Evolutionary conservation across 306 rosid genomes (phyloP).

Genomic region (Sphenostylis stenocarpa): DNA sequence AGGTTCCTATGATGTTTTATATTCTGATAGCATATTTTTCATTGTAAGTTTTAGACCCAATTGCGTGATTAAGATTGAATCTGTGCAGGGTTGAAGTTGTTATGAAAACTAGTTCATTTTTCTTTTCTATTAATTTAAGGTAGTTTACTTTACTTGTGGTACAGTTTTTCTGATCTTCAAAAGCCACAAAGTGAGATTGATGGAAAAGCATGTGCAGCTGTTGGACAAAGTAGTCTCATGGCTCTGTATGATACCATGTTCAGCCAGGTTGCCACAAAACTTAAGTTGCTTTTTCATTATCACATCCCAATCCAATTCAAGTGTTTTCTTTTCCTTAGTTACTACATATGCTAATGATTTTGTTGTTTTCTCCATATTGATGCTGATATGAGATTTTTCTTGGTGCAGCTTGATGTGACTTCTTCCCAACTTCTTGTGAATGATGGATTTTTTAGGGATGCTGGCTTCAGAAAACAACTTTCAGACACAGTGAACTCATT

Average conservation of each 20-base stretch:
- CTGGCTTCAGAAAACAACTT: conserved; percentile 77
- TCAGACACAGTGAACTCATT: conserved; percentile 74
- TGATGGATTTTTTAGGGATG: conserved; percentile 71
- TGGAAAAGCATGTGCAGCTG: conserved; percentile 97
- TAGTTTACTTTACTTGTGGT: conserved; percentile 22
- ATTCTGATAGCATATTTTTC: neutral
- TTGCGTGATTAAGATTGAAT: too few relatives aligned
- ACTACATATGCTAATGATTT: neutral
- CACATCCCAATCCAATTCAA: neutral
- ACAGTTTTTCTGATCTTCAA: conserved; percentile 94
- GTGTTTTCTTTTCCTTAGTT: neutral
- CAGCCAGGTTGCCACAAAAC: conserved; percentile 64
- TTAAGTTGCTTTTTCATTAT: neutral
- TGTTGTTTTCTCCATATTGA: conserved; percentile 4
- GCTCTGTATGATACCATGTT: conserved; percentile 98
- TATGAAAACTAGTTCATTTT: neutral
- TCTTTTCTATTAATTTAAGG: neutral
- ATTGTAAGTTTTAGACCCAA: too few relatives aligned
- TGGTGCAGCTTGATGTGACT: conserved; percentile 90
- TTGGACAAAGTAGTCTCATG: conserved; percentile 98
- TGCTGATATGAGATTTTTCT: conserved; percentile 36
- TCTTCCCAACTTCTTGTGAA: conserved; percentile 98
- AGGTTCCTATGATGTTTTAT: conserved; percentile 49
- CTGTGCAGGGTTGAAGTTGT: neutral
- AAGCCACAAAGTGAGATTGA: conserved; percentile 73